Conservation (phyloP, 495 filamentous ascomycete genomes). For the Annulohypoxylon maeteangense region DNA sequence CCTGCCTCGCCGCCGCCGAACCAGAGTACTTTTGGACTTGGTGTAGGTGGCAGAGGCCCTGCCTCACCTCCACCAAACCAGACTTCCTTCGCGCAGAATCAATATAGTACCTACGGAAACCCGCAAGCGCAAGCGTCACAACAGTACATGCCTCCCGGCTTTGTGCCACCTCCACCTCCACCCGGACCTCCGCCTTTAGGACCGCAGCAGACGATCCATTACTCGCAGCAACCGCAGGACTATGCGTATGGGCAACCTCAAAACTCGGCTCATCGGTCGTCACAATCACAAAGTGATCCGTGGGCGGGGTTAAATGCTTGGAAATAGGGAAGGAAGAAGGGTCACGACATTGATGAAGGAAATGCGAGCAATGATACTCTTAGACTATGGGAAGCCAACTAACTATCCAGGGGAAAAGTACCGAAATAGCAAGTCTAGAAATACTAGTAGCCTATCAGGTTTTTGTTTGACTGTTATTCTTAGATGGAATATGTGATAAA, state of each 20-base stretch:
- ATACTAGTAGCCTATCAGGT: constrained; percentile 2
- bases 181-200: constrained; percentile 81
- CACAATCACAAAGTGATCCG: constrained; percentile 68
- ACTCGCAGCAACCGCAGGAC: constrained; percentile 59
- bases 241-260: constrained; percentile 50
- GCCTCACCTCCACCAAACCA: constrained; percentile 66
- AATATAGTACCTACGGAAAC: constrained; percentile 60
- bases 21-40: constrained; percentile 58
- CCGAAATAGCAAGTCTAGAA: constrained; percentile 17
- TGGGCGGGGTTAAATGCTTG: constrained; percentile 90
- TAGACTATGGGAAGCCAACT: constrained; percentile 26
- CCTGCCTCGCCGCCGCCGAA: constrained; percentile 61
- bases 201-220: constrained; percentile 71
- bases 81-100: constrained; percentile 54
- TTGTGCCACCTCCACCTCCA: constrained; percentile 91
- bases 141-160: constrained; percentile 76
- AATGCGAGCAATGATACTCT: constrained; percentile 22
- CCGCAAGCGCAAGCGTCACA: constrained; percentile 51
- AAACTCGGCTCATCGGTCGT: constrained; percentile 49
- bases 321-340: constrained; percentile 65
- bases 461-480: constrained; percentile 10
- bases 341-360: constrained; percentile 29
- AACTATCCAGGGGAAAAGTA: constrained; percentile 6
- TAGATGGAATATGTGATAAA: constrained; percentile 21
- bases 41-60: constrained; percentile 54